phyloP scores from a whole-genome alignment of 768 basidiomycete species.

The Leccinum disarticulatum region DNA sequence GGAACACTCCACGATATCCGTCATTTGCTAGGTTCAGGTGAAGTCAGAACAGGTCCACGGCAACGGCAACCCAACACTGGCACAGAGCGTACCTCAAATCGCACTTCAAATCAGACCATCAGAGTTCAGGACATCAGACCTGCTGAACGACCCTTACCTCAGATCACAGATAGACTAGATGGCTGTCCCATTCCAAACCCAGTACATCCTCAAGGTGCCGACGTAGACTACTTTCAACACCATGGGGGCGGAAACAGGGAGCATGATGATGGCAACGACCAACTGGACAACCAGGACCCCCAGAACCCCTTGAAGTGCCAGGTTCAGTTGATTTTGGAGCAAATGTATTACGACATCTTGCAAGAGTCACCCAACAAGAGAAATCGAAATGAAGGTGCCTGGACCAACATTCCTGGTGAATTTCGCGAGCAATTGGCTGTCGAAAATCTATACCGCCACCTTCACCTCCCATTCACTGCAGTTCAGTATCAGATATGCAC shows the following conservation, averaged over 20 bases:
- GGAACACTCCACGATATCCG: neutral
- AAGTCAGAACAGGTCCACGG: neutral
- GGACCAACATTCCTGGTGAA: neutral
- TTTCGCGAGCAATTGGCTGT: neutral
- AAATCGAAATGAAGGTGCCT: neutral
- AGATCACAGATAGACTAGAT: neutral
- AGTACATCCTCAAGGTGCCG: neutral
- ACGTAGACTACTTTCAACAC: slow-evolving; percentile 1
- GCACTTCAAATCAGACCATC: neutral
- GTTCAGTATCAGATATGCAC: neutral
- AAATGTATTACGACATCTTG: neutral
- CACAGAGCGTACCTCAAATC: neutral
- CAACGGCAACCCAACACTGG: neutral
- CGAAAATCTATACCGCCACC: neutral
- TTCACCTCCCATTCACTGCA: neutral
- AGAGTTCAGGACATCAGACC: neutral
- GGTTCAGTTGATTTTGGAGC: neutral
- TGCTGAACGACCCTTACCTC: neutral
- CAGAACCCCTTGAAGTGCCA: neutral
- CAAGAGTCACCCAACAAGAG: neutral
- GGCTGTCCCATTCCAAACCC: neutral
- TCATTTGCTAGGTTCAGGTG: neutral
- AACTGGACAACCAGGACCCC: neutral
- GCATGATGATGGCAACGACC: neutral
- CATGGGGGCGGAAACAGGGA: slow-evolving; percentile 2